Evolutionary conservation across 2,329 filamentous ascomycete species (phyloP), one percentile per base, ranked within the genome.

Genomic region (Drechslera avenae): DNA sequence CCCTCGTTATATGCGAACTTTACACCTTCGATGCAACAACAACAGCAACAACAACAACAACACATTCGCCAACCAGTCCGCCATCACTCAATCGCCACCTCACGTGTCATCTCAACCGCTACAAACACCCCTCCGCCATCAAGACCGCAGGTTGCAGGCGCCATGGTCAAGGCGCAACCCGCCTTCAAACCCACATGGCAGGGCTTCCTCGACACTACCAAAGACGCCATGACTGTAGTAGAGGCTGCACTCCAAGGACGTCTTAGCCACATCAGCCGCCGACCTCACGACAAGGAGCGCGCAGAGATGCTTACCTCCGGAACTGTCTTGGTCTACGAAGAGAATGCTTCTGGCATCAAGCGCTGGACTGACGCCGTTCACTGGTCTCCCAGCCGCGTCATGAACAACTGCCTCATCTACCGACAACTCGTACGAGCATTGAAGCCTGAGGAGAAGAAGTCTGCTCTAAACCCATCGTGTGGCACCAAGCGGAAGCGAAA

Each of bases 321-420:
- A 30, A 88, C 88, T 60, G 84, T 96, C 39, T 94, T 96, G 74
- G 90, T 96, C 59, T 97, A 96, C 72, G 91, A 96, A 67, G 91
- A 96, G 71, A 87, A 90, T 54, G 87, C 90, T 0, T 95, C 91
- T 0, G 91, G 91, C 4, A 96, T 96, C 76, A 95, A 95, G 76
- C 83, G 92, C 48, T 97, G 92, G 92, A 96, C 91, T 0, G 92
- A 97, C 62, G 91, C 92, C 12, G 85, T 93, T 9, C 87, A 88
- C 5, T 97, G 92, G 92, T 95, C 90, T 62, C 92, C 92, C 0
- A 95, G 87, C 72, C 86, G 89, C 13, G 93, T 95, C 39, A 79
- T 93, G 39, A 88, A 87, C 51, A 94, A 94, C 69, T 95, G 91
- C 63, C 81, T 96, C 35, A 84, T 95, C 60, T 96, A 96, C 67